Conservation (phyloP, 2,329 filamentous ascomycete genomes). For the Eurotiales sp. region DNA sequence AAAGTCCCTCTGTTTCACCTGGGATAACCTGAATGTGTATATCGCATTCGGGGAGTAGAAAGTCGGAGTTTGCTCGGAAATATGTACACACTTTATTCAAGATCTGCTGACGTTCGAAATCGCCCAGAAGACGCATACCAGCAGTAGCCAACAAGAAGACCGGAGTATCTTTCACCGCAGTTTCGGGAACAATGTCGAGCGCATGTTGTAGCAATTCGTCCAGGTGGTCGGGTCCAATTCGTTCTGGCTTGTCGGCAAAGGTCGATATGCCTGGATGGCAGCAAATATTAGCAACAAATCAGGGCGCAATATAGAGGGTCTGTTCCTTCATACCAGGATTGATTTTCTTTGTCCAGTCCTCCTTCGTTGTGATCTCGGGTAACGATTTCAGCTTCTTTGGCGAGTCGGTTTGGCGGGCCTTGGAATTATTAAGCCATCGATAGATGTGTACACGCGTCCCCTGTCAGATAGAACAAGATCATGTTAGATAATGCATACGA, state of each 20-base stretch:
- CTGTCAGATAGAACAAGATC: constrained; percentile 30
- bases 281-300: constrained; percentile 7
- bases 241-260: constrained; percentile 71
- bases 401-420: constrained; percentile 60
- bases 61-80: constrained; percentile 69
- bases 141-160: constrained; percentile 95
- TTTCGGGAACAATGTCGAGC: constrained; percentile 68
- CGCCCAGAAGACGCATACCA: constrained; percentile 82
- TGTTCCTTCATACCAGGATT: constrained; percentile 69
- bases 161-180: constrained; percentile 78
- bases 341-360: constrained; percentile 89
- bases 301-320: not conserved
- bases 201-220: constrained; percentile 77
- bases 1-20: constrained; percentile 91
- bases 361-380: constrained; percentile 77
- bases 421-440: constrained; percentile 77
- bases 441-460: constrained; percentile 94
- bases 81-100: constrained; percentile 79
- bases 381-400: constrained; percentile 62
- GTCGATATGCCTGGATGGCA: constrained; percentile 65
- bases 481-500: not conserved
- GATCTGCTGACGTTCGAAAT: constrained; percentile 67
- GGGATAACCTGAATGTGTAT: constrained; percentile 91
- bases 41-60: constrained; percentile 84
- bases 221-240: constrained; percentile 78